Base-by-base conservation (phyloP, 441 rosid species). In the Jatropha podagrica region DNA sequence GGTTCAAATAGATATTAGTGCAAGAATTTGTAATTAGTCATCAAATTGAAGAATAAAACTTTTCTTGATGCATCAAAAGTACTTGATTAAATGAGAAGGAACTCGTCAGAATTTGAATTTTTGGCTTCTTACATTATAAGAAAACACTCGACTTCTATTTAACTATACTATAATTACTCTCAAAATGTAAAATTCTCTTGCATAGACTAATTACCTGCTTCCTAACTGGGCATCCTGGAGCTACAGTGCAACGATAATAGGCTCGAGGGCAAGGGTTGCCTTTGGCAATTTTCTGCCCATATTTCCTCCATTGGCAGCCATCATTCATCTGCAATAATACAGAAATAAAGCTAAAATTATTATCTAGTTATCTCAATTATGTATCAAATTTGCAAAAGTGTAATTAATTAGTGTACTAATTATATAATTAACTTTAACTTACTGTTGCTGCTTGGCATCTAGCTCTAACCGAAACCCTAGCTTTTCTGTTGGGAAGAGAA, bases 241-340 rank as follows among this genome's bases (percentile, higher is more conserved):
- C 90, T 0, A 90, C 97, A 0, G 97, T 95, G 83, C 99, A 95
- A 20, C 98, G 92, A 73, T 93, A 95, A 68, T 95, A 95, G 42
- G 98, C 99, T 80, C 99, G 85, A 1, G 99, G 99, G 81, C 99
- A 95, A 52, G 98, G 98, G 75, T 95, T 95, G 71, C 96, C 98
- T 82, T 95, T 95, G 0, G 99, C 92, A 4, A 94, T 89, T 84
- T 95, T 95, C 80, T 95, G 99, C 11, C 99, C 99, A 7, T 91
- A 95, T 86, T 95, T 93, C 69, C 99, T 92, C 99, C 99, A 95
- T 65, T 95, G 99, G 18, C 99, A 93, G 12, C 99, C 99, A 82
- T 95, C 99, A 78, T 89, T 91, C 93, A 95, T 88, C 99, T 95
- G 63, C 44, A 65, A 42, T 58, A 17, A 5, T 51, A 32, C 32